phyloP scores from a whole-genome alignment of 495 filamentous ascomycete species.

The Tuber umbilicatum region DNA sequence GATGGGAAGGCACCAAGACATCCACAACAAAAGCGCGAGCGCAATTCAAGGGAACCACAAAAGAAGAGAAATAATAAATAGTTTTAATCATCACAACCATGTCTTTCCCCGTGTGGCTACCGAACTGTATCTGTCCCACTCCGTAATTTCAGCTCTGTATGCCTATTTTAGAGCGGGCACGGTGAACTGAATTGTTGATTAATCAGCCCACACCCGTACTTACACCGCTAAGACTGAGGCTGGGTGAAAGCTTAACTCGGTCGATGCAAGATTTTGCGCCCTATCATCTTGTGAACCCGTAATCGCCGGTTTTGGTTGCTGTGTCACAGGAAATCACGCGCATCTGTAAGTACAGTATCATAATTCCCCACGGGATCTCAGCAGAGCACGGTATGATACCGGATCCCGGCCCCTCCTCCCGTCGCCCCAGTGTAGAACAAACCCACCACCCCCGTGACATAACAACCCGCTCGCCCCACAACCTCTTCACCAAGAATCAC shows the following conservation, averaged over 20 bases:
- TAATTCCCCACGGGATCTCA: neutral
- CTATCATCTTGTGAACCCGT: neutral
- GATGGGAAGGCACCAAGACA: neutral
- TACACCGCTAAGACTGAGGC: neutral
- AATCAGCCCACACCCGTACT: neutral
- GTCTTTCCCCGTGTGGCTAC: neutral
- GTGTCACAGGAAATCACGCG: neutral
- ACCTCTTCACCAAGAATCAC: neutral
- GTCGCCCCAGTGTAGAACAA: neutral
- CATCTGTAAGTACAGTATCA: neutral
- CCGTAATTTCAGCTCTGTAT: neutral
- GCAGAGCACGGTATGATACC: neutral
- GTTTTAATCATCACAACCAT: neutral
- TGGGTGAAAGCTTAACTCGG: neutral
- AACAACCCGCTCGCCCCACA: neutral
- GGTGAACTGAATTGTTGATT: neutral
- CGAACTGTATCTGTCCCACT: neutral
- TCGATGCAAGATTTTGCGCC: neutral
- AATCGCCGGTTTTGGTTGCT: neutral
- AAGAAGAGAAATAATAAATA: conserved; percentile 3
- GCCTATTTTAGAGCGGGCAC: neutral
- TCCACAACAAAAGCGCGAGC: neutral
- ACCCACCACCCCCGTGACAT: neutral
- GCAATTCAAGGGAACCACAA: neutral
- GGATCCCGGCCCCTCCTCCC: neutral